Base-by-base conservation (phyloP, 768 basidiomycete genomes). In the Guyanaporus albipodus region DNA sequence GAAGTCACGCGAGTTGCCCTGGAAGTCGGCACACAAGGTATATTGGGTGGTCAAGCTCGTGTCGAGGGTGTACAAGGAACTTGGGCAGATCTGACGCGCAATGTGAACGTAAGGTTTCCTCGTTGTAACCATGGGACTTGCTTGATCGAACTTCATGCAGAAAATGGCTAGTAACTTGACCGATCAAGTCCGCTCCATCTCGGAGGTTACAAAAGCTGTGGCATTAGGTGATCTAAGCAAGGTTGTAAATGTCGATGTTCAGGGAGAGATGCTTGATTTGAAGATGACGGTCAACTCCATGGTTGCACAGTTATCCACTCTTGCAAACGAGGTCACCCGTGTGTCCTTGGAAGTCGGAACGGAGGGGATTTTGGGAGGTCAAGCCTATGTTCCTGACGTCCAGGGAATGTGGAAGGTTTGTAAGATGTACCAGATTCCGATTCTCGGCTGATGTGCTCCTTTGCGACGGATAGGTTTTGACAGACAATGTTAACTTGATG, bases 1-100 rank as follows among this genome's bases (percentile, higher is more conserved):
- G 91, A 93, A 53, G 80, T 87, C 23, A 87, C 83, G 6, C 75
- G 87, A 52, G 86, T 95, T 38, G 90, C 91, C 2, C 67, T 89
- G 62, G 91, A 93, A 57, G 91, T 93, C 58, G 91, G 91, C 19
- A 92, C 91, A 4, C 85, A 92, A 57, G 91, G 88, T 60, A 90
- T 90, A 36, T 72, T 94, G 55, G 91, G 93, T 50, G 91, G 91
- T 44, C 91, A 94, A 61, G 93, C 93, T 9, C 80, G 77, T 27
- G 93, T 95, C 28, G 84, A 88, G 52, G 90, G 89, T 60, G 91
- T 93, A 0, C 87, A 92, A 63, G 93, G 93, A 15, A 92, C 91
- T 8, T 96, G 93, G 93, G 83, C 85, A 17, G 87, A 90, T 60
- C 73, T 96, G 64, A 94, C 91, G 1, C 72, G 85, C 46, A 90